Conservation (phyloP, 2,329 filamentous ascomycete species). For the Apiospora rasikravindrae region DNA sequence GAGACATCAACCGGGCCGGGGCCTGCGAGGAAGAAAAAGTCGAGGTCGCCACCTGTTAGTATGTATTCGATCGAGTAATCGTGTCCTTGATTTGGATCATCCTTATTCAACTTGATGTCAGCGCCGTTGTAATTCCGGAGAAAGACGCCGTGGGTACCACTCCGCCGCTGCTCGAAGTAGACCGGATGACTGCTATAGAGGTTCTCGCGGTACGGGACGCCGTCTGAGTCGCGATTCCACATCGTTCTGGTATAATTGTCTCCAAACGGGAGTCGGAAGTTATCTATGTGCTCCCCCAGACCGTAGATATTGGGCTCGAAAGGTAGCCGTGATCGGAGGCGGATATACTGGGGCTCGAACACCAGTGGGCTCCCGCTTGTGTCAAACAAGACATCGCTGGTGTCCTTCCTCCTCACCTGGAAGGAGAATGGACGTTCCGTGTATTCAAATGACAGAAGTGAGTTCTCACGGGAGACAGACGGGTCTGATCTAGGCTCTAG, state of each 20-base stretch:
- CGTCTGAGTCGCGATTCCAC: constrained; percentile 71
- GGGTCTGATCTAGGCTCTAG: constrained; percentile 55
- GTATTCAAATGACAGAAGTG: constrained; percentile 42
- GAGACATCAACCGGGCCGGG: constrained; percentile 63
- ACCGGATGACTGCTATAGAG: constrained; percentile 76
- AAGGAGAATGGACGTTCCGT: constrained; percentile 47
- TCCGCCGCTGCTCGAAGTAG: constrained; percentile 73
- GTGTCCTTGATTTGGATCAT: constrained; percentile 64
- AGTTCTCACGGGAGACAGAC: constrained; percentile 25
- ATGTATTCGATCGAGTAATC: neutral
- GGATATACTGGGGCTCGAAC: too few relatives aligned
- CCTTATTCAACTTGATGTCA: constrained; percentile 63
- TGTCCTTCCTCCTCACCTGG: constrained; percentile 44
- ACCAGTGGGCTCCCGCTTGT: too few relatives aligned
- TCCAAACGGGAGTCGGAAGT: constrained; percentile 66
- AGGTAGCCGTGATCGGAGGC: constrained; percentile 74
- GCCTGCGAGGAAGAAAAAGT: constrained; percentile 72
- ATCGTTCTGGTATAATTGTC: constrained; percentile 73
- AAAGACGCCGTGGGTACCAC: constrained; percentile 68
- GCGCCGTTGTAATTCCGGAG: constrained; percentile 77
- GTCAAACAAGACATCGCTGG: constrained; percentile 61
- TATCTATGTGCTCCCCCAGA: constrained; percentile 77
- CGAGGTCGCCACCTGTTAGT: constrained; percentile 68
- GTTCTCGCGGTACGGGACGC: constrained; percentile 66
- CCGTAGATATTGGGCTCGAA: constrained; percentile 75